Percentiles rank a stretch among this genome's conserved stretches.
phyloP scores from a whole-genome alignment of 306 rosid species.

The Vachellia collinsii region DNA sequence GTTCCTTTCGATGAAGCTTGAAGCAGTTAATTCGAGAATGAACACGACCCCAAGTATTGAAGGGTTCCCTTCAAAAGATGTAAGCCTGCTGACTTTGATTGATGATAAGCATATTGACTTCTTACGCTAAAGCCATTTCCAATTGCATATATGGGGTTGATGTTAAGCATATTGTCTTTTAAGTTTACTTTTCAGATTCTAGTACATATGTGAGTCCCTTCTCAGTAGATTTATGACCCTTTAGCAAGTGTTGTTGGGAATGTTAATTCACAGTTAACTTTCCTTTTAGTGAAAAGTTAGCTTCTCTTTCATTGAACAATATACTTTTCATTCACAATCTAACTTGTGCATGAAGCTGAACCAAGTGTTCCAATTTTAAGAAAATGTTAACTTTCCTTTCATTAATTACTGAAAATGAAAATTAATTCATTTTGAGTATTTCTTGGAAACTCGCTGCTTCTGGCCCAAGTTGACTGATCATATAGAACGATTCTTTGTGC shows the following conservation, averaged over 20 bases:
- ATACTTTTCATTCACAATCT: background rate
- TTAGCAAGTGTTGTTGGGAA: background rate
- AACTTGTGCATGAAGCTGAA: background rate
- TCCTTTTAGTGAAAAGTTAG: background rate
- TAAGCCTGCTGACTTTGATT: conserved; percentile 43
- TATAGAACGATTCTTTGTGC: background rate
- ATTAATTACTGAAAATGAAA: conserved; percentile 1
- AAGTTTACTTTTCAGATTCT: conserved; percentile 14
- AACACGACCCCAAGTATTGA: conserved; percentile 52
- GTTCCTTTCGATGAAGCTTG: conserved; percentile 97
- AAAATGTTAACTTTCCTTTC: conserved; percentile 17
- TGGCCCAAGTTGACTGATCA: background rate
- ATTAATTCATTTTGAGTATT: background rate
- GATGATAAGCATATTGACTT: conserved; percentile 14
- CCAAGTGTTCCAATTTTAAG: conserved; percentile 19
- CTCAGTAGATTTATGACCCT: background rate
- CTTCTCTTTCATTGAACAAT: background rate
- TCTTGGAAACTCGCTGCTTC: background rate
- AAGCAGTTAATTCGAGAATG: conserved; percentile 80
- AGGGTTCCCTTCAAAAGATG: conserved; percentile 73
- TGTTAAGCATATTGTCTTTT: background rate
- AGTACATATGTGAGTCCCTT: background rate
- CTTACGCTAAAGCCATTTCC: conserved; percentile 18
- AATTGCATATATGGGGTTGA: background rate
- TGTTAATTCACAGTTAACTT: background rate